phyloP scores from a whole-genome alignment of 306 rosid genomes.

The Psophocarpus tetragonolobus region DNA sequence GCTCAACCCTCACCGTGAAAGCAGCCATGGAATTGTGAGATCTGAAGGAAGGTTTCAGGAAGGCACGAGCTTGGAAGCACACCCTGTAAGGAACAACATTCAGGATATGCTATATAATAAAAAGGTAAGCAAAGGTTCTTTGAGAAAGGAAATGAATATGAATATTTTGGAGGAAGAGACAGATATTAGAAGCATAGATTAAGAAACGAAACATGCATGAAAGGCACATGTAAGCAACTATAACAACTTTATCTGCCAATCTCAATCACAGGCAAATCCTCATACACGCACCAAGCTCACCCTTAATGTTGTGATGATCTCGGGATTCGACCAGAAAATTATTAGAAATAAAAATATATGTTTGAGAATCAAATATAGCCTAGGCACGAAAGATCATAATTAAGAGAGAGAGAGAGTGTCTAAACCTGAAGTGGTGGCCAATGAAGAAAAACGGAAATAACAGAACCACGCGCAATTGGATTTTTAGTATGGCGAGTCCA shows the following conservation, averaged over 20 bases:
- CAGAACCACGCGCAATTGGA: conserved; percentile 57
- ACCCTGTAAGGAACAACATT: conserved; percentile 36
- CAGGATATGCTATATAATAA: neutral
- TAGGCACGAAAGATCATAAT: neutral
- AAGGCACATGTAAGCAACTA: conserved; percentile 8
- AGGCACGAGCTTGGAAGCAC: conserved; percentile 22
- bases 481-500: conserved; percentile 11
- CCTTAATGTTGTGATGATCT: conserved; percentile 43
- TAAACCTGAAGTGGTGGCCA: conserved; percentile 35
- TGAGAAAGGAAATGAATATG: conserved; percentile 22
- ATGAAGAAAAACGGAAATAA: conserved; percentile 42
- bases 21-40: conserved; percentile 24
- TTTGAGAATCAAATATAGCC: neutral
- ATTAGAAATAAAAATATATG: neutral
- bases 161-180: conserved; percentile 33
- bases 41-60: conserved; percentile 34
- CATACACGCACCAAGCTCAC: conserved; percentile 36
- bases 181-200: conserved; percentile 17
- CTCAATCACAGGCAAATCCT: conserved; percentile 28
- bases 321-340: neutral
- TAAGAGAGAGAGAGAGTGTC: conserved; percentile 17
- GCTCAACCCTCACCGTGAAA: conserved; percentile 40
- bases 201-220: conserved; percentile 33
- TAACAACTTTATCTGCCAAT: conserved; percentile 32
- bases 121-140: neutral